Conservation (phyloP, 805 yeast genomes). For the Blastobotrys robertii region DNA sequence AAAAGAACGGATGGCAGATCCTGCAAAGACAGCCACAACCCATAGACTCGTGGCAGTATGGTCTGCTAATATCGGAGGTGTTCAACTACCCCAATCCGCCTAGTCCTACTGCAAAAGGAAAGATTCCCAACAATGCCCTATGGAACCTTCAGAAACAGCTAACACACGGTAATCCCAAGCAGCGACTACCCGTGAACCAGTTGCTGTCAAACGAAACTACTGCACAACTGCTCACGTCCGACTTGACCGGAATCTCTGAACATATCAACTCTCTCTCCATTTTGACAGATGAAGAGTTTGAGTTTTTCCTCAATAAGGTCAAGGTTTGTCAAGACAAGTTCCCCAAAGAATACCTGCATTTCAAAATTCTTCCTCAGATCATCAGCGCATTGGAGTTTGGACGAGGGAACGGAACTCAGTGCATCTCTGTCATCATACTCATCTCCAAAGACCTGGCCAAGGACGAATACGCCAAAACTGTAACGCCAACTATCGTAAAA, state of each 20-base stretch:
- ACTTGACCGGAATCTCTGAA: conserved; percentile 42
- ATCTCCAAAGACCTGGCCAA: conserved; percentile 24
- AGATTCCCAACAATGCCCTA: conserved; percentile 10
- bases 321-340: conserved; percentile 22
- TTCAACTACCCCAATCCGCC: conserved; percentile 26
- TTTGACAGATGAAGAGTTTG: conserved; percentile 43
- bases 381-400: conserved; percentile 29
- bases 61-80: conserved; percentile 41
- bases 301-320: conserved; percentile 34
- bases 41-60: conserved; percentile 58
- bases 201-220: conserved; percentile 12
- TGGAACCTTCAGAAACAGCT: conserved; percentile 10
- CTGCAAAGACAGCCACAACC: conserved; percentile 20
- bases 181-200: conserved; percentile 12
- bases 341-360: conserved; percentile 47
- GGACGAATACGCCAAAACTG: conserved; percentile 31
- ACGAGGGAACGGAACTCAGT: conserved; percentile 15
- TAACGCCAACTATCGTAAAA: conserved; percentile 55
- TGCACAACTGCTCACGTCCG: conserved; percentile 27
- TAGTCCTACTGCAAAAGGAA: conserved; percentile 5
- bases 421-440: conserved; percentile 24
- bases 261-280: conserved; percentile 48
- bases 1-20: conserved; percentile 35
- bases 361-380: conserved; percentile 64
- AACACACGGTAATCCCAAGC: conserved; percentile 6